Percentiles rank a stretch among this genome's conserved stretches.
phyloP scores from a whole-genome alignment of 768 basidiomycete species.

The Auricularia sp. region DNA sequence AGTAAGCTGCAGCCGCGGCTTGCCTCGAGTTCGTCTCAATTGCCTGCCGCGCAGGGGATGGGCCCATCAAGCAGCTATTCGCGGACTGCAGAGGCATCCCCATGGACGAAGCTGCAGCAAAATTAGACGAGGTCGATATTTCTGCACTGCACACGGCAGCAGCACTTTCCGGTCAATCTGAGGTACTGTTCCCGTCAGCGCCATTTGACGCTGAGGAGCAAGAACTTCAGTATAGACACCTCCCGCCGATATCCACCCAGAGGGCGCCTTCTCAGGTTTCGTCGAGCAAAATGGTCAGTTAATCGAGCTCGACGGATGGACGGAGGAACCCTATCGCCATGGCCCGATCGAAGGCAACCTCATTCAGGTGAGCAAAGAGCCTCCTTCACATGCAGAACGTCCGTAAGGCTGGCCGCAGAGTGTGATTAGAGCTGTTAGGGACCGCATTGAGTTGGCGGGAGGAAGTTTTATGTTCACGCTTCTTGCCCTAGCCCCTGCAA shows the following conservation, averaged over 20 bases:
- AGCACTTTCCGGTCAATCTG: constrained; percentile 2
- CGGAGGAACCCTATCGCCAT: neutral
- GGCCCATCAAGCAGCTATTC: constrained; percentile 3
- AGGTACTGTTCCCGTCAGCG: neutral
- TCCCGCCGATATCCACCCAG: constrained; percentile 1
- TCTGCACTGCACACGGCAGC: neutral
- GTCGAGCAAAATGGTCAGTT: constrained; percentile 2
- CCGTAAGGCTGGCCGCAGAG: neutral
- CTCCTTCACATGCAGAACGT: too few relatives aligned
- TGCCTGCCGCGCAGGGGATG: neutral
- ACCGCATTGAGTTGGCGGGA: neutral
- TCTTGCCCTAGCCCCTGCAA: neutral
- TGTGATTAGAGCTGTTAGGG: neutral
- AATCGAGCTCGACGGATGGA: constrained; percentile 5
- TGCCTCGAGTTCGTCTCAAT: neutral
- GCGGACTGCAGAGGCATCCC: neutral
- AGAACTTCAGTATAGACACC: neutral
- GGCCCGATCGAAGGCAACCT: neutral
- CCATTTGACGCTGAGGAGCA: neutral
- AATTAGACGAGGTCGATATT: constrained; percentile 1
- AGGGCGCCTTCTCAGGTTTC: constrained; percentile 1
- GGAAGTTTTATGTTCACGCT: neutral
- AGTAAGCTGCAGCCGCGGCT: neutral
- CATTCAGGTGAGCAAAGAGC: neutral
- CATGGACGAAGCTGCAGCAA: neutral